Conservation (phyloP, 2,329 filamentous ascomycete species). For the Alternaria triticimaculans region DNA sequence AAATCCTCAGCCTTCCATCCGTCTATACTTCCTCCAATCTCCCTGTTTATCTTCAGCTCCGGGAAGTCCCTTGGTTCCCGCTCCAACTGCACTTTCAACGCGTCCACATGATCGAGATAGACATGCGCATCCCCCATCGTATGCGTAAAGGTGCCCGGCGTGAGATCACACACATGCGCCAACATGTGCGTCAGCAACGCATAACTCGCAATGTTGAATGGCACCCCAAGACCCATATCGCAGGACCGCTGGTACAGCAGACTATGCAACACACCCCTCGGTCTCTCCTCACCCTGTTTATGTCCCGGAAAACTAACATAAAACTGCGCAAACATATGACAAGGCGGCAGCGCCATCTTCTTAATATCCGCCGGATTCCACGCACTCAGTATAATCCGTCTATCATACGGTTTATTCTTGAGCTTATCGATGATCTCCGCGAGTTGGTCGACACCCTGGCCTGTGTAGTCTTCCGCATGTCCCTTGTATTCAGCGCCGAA, state of each 20-base stretch:
- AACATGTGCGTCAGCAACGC: constrained; percentile 95
- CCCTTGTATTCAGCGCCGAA: constrained; percentile 87
- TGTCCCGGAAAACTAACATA: constrained; percentile 76
- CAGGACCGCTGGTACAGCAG: constrained; percentile 92
- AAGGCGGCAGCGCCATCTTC: constrained; percentile 91
- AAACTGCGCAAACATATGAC: constrained; percentile 98
- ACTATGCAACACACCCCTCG: constrained; percentile 78
- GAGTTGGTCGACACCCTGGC: constrained; percentile 90
- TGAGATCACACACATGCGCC: constrained; percentile 82
- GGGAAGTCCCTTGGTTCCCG: constrained; percentile 85
- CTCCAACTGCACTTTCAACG: constrained; percentile 78
- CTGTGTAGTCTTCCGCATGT: constrained; percentile 76
- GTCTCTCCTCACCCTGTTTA: constrained; percentile 37
- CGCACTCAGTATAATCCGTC: constrained; percentile 86
- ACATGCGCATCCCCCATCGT: constrained; percentile 99
- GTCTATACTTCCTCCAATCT: constrained; percentile 78
- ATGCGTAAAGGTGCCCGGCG: constrained; percentile 87
- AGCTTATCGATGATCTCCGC: constrained; percentile 89
- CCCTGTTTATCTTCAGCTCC: constrained; percentile 72
- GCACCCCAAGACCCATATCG: constrained; percentile 96
- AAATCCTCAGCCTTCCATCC: constrained; percentile 91
- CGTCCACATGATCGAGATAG: constrained; percentile 90
- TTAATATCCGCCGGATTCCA: constrained; percentile 91
- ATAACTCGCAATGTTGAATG: constrained; percentile 97
- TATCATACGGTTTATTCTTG: constrained; percentile 81